These are phyloP conservation scores for Moesziomyces globuligerus DNA, from an alignment of 1,284 basidiomycete species.

Conservation along the genomic window DNA sequence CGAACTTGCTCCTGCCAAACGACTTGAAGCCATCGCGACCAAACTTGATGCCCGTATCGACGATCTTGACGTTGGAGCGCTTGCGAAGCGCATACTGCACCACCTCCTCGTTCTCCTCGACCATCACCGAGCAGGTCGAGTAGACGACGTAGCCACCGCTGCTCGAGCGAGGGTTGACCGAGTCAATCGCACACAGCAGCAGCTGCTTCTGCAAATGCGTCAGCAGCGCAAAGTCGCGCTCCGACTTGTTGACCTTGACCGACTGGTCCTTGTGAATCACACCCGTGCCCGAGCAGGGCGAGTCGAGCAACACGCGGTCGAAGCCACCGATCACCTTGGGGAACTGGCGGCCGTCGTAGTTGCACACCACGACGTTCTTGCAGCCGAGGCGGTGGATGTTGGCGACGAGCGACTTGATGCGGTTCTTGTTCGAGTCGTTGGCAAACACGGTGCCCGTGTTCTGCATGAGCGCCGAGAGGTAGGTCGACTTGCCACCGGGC, in stretches of 20 bases:
- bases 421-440: slow-evolving; percentile 93
- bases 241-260: slow-evolving; percentile 98
- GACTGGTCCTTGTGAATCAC: slow-evolving; percentile 97
- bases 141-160: slow-evolving; percentile 96
- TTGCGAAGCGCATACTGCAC: slow-evolving; percentile 98
- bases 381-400: slow-evolving; percentile 97
- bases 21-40: slow-evolving; percentile 89
- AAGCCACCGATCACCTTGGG: slow-evolving; percentile 99
- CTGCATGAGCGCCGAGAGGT: slow-evolving; percentile 77
- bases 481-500: slow-evolving; percentile 94
- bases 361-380: slow-evolving; percentile 97
- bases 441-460: slow-evolving; percentile 99
- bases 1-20: slow-evolving; percentile 89
- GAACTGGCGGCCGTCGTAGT: slow-evolving; percentile 96
- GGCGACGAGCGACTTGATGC: slow-evolving; percentile 94
- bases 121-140: slow-evolving; percentile 97
- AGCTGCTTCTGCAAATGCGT: slow-evolving; percentile 98
- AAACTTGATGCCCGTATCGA: slow-evolving; percentile 91
- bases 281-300: slow-evolving; percentile 97
- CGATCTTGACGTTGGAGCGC: slow-evolving; percentile 91
- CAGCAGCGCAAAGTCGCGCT: slow-evolving; percentile 87
- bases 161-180: slow-evolving; percentile 85
- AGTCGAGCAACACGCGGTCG: slow-evolving; percentile 93
- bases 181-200: slow-evolving; percentile 97
- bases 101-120: slow-evolving; percentile 98